Base-by-base conservation (phyloP, 179 eudicot genomes). In the Amaranthus tricolor region DNA sequence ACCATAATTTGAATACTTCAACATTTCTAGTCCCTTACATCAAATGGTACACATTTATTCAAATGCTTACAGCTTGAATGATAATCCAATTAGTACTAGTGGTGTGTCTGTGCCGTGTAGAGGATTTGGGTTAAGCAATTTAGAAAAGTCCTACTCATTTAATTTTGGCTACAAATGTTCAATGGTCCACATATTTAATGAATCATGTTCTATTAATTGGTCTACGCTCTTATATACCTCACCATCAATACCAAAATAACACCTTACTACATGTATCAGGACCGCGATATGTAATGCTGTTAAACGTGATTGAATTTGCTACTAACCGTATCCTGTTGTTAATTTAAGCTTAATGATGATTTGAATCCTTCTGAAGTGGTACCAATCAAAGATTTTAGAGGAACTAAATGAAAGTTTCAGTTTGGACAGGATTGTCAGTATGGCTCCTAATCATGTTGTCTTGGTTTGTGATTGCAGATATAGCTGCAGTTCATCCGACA, bases 371-470 rank as follows among this genome's bases (percentile, higher is more conserved):
- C 40, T 4, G 19, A 17, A 17, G 11, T 6, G 62, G 31, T 16
- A 19, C 6, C 8, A 31, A 17, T 17, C 62, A 17, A 6, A 17
- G 24, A 13, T 58, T 58, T 11, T 13, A 55, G 20, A 13, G 6
- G 59, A 55, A 6, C 10, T 3, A 58, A 58, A 58, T 73, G 59
- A 73, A 9, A 62, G 59, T 59, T 31, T n/a, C 50, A n/a, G 52
- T 40, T 50, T 52, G 52, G 51, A 63, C 62, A 73, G 62, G 61
- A 54, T 43, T 63, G 13, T 19, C 50, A n/a, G 51, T 73, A 48
- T 63, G 62, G 66, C 44, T 74, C 45, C 9, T 74, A 13, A n/a
- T 66, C 65, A 55, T 61, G 55, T 6, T 47, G 49, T 66, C 6
- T 45, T 19, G 71, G 21, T 17, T 20, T 66, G n/a, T 4, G 58